A percentile compares a stretch with the other conserved stretches of the same genome.
Conservation (phyloP, 2,329 filamentous ascomycete species). For the Colletotrichum liaoningense region DNA sequence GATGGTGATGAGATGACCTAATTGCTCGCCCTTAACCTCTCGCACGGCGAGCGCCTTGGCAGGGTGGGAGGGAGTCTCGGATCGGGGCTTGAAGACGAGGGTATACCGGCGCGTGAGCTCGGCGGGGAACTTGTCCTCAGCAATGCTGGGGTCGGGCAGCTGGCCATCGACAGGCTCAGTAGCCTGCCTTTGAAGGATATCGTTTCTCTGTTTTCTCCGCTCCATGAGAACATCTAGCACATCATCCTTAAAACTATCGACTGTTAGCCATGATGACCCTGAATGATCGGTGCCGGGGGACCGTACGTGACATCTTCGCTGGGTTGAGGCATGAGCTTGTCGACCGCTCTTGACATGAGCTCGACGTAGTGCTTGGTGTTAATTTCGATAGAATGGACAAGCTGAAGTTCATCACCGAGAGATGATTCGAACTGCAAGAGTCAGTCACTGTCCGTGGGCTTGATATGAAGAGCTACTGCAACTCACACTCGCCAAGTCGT, state of each 20-base stretch:
- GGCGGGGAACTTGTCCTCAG: conserved; percentile 86
- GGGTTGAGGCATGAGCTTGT: conserved; percentile 85
- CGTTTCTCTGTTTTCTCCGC: conserved; percentile 87
- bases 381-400: conserved; percentile 86
- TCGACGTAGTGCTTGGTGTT: conserved; percentile 98
- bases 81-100: conserved; percentile 92
- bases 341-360: conserved; percentile 87
- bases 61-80: conserved; percentile 74
- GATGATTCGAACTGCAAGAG: conserved; percentile 77
- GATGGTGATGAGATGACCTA: conserved; percentile 93
- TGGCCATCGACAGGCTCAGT: conserved; percentile 55
- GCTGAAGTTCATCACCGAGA: conserved; percentile 73
- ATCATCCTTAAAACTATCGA: conserved; percentile 88
- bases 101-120: conserved; percentile 95
- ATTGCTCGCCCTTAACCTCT: conserved; percentile 90
- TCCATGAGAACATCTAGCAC: conserved; percentile 97
- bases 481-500: conserved; percentile 82
- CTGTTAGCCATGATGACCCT: neutral
- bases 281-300: neutral
- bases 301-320: conserved; percentile 80
- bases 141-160: conserved; percentile 65
- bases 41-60: conserved; percentile 84
- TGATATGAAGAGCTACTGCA: conserved; percentile 76
- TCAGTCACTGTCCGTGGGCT: conserved; percentile 48
- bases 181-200: conserved; percentile 75